Percentiles rank a stretch among this genome's conserved stretches.
phyloP scores from a whole-genome alignment of 768 basidiomycete species.

The Suillus ampliporus region DNA sequence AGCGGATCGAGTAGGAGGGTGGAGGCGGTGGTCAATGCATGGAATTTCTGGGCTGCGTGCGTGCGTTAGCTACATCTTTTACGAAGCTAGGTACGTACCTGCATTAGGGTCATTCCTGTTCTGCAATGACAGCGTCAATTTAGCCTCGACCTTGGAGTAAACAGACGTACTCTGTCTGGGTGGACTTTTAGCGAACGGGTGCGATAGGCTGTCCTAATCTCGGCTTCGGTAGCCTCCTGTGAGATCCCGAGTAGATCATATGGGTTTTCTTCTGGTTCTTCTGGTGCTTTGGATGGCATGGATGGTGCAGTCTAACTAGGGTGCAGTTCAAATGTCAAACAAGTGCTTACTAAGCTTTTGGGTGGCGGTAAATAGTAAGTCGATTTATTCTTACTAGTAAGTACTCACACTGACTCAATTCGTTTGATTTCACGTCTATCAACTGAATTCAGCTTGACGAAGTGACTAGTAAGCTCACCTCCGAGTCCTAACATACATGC shows the following conservation, averaged over 20 bases:
- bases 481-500: too few species aligned
- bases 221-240: constrained; percentile 72
- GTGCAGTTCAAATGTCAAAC: too few species aligned
- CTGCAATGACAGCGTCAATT: constrained; percentile 41
- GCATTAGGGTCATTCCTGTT: constrained; percentile 84
- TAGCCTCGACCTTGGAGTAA: constrained; percentile 20
- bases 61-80: constrained; percentile 5
- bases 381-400: too few species aligned
- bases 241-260: constrained; percentile 73
- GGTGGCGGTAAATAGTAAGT: too few species aligned
- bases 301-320: not conserved
- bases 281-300: constrained; percentile 32
- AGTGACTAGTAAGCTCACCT: too few species aligned
- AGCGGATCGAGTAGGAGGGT: constrained; percentile 83
- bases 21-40: constrained; percentile 82
- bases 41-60: constrained; percentile 71
- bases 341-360: too few species aligned
- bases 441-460: too few species aligned
- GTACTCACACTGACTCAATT: too few species aligned
- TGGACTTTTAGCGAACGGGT: constrained; percentile 84
- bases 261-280: constrained; percentile 69
- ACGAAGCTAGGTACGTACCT: constrained; percentile 43
- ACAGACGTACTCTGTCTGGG: constrained; percentile 73
- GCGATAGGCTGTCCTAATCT: constrained; percentile 81
- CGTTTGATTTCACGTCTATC: too few species aligned